phyloP scores from a whole-genome alignment of 1,284 basidiomycete genomes.

The Cystobasidium sp. region DNA sequence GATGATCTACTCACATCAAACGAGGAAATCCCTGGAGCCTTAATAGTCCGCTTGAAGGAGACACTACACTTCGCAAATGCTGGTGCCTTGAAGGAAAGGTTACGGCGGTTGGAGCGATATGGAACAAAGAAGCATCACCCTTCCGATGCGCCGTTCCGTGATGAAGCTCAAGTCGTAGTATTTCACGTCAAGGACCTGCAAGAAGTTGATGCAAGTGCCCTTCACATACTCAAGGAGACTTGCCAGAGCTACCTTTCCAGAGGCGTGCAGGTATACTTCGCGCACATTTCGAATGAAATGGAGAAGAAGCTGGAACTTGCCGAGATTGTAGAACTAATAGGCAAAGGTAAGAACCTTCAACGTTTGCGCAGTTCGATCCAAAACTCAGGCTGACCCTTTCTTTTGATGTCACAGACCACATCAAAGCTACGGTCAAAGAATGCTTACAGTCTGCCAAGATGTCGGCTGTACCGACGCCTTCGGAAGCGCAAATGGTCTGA shows the following conservation, averaged over 20 bases:
- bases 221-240: conserved; percentile 82
- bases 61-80: conserved; percentile 86
- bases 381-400: background rate
- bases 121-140: conserved; percentile 71
- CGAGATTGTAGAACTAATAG: conserved; percentile 23
- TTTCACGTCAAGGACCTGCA: conserved; percentile 77
- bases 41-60: conserved; percentile 81
- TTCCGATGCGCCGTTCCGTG: conserved; percentile 77
- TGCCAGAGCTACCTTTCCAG: conserved; percentile 70
- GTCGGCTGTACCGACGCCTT: background rate
- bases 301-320: conserved; percentile 18
- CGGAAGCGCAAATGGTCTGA: conserved; percentile 14
- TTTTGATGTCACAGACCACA: conserved; percentile 8
- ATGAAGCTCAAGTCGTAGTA: conserved; percentile 74
- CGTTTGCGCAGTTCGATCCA: background rate
- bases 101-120: conserved; percentile 70
- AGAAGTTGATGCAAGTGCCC: conserved; percentile 61
- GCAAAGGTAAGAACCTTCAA: conserved; percentile 13
- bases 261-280: conserved; percentile 40
- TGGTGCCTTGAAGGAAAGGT: conserved; percentile 79
- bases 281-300: conserved; percentile 30
- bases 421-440: conserved; percentile 31
- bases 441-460: conserved; percentile 21
- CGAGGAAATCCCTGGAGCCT: conserved; percentile 70
- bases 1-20: conserved; percentile 74